phyloP scores from a whole-genome alignment of 495 filamentous ascomycete species.

The Thermochaetoides thermophila region DNA sequence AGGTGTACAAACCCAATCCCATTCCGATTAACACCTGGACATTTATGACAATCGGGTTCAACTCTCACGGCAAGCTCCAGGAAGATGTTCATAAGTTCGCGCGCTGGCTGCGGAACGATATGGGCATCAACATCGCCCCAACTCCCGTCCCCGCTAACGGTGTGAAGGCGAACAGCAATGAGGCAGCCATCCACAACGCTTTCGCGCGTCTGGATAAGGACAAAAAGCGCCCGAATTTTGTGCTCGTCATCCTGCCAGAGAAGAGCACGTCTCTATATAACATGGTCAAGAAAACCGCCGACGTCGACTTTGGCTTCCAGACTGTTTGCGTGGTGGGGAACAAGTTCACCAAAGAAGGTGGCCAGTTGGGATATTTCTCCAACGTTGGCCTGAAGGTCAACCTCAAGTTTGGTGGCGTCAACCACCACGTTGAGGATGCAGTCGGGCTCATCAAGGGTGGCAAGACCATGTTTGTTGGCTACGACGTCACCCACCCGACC shows the following conservation, averaged over 20 bases:
- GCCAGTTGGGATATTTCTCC: constrained; percentile 44
- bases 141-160: background rate
- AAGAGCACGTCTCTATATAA: constrained; percentile 43
- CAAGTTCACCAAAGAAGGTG: constrained; percentile 31
- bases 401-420: constrained; percentile 67
- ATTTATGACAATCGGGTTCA: constrained; percentile 7
- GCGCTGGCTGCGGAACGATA: constrained; percentile 14
- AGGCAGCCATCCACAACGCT: background rate
- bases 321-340: constrained; percentile 45
- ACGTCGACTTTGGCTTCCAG: constrained; percentile 46
- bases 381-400: constrained; percentile 78
- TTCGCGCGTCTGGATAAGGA: constrained; percentile 8
- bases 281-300: constrained; percentile 50
- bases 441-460: constrained; percentile 44
- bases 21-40: constrained; percentile 20
- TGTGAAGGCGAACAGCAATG: background rate
- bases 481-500: constrained; percentile 82
- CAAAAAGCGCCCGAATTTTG: constrained; percentile 19
- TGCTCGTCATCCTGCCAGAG: constrained; percentile 48
- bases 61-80: constrained; percentile 9
- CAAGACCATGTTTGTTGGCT: constrained; percentile 66
- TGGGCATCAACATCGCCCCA: constrained; percentile 21
- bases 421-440: constrained; percentile 42
- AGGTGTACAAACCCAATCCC: constrained; percentile 19
- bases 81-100: constrained; percentile 19